Conservation (phyloP, 2,329 filamentous ascomycete species). For the Aureobasidium vineae region DNA sequence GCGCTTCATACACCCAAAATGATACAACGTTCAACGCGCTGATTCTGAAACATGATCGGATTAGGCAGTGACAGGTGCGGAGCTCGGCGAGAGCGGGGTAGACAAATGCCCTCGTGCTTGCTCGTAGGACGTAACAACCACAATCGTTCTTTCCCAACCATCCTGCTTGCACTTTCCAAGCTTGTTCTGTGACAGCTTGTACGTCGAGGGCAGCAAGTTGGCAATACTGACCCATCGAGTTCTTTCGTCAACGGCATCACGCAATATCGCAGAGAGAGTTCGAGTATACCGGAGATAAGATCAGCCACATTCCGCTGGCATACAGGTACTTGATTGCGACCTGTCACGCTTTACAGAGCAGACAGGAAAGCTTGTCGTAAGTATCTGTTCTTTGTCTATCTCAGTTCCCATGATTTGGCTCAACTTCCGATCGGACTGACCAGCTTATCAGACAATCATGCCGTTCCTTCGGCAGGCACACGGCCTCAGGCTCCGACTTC, state of each 20-base stretch:
- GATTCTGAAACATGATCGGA: neutral
- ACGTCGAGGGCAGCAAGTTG: too few species aligned
- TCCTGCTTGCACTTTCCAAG: neutral
- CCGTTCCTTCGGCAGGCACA: slow-evolving; percentile 12
- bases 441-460: neutral
- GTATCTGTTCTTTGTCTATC: neutral
- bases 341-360: neutral
- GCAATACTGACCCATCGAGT: neutral
- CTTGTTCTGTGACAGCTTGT: neutral
- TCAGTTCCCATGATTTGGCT: neutral
- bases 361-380: neutral
- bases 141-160: neutral
- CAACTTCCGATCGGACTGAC: neutral
- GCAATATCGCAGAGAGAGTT: neutral
- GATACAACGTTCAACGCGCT: neutral
- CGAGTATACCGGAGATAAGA: slow-evolving; percentile 8
- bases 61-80: neutral
- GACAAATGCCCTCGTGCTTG: slow-evolving; percentile 7
- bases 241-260: neutral
- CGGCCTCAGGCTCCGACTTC: neutral
- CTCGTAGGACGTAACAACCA: neutral
- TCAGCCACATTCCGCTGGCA: neutral
- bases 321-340: neutral
- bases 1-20: slow-evolving; percentile 5
- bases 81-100: neutral